A percentile compares a stretch with the other conserved stretches of the same genome.
Conservation (phyloP, 1,284 basidiomycete species). For the Rhizoctonia solani region DNA sequence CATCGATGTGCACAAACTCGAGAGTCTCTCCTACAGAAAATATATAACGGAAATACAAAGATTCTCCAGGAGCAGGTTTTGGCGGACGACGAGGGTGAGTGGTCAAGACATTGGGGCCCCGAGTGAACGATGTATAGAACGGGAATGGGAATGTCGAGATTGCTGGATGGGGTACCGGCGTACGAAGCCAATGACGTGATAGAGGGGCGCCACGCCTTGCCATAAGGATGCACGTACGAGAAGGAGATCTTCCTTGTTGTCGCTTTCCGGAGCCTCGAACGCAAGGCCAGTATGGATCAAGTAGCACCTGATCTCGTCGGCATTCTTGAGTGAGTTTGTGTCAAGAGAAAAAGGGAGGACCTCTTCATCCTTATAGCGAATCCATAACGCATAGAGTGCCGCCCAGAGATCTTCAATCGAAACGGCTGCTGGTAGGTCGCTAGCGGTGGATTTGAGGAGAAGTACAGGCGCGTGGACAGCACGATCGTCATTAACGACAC, state of each 20-base stretch:
- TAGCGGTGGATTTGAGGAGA: not conserved
- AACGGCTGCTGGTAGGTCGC: not conserved
- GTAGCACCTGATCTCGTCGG: not conserved
- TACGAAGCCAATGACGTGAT: conserved; percentile 50
- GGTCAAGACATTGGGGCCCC: conserved; percentile 53
- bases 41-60: conserved; percentile 57
- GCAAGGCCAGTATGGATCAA: conserved; percentile 22
- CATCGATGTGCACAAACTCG: conserved; percentile 53
- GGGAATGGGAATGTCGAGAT: conserved; percentile 47
- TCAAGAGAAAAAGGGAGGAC: conserved; percentile 5
- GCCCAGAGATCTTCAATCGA: conserved; percentile 6
- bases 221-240: conserved; percentile 56
- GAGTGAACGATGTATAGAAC: conserved; percentile 52
- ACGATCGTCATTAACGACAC: conserved; percentile 24
- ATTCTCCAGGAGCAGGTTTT: conserved; percentile 53
- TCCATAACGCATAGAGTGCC: conserved; percentile 10
- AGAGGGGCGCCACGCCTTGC: conserved; percentile 59
- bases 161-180: conserved; percentile 40
- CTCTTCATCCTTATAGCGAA: conserved; percentile 14
- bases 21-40: conserved; percentile 51
- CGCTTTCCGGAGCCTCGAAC: not conserved
- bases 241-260: conserved; percentile 38
- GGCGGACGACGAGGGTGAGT: conserved; percentile 59
- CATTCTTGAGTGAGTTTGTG: not conserved
- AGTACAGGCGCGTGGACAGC: conserved; percentile 4